Percentiles rank a stretch among this genome's conserved stretches.
Conservation (phyloP, 768 basidiomycete genomes). For the Tulasnella sp. region DNA sequence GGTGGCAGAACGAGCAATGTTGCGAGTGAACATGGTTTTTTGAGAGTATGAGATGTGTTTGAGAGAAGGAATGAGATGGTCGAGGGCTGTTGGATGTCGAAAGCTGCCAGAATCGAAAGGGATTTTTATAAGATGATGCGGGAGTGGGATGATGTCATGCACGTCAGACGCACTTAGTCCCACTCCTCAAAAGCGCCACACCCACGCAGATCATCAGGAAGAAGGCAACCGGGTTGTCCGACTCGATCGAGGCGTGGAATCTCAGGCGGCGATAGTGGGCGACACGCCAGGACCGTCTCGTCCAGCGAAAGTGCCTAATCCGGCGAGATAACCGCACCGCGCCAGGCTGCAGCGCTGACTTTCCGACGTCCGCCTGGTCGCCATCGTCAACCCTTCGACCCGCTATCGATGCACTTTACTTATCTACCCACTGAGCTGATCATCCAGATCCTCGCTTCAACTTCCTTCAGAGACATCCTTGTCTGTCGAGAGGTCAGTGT, state of each 20-base stretch:
- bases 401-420: neutral
- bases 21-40: conserved; percentile 6
- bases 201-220: neutral
- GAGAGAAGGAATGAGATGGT: neutral
- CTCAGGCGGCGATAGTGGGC: too few relatives aligned
- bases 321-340: neutral
- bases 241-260: too few relatives aligned
- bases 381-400: neutral
- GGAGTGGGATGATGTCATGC: neutral
- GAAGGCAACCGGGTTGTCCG: too few relatives aligned
- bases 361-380: neutral
- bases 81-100: neutral
- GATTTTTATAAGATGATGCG: neutral
- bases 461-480: neutral
- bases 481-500: neutral
- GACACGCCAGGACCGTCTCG: too few relatives aligned
- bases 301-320: neutral
- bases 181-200: neutral
- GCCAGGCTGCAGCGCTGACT: neutral
- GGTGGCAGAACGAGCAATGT: conserved; percentile 10
- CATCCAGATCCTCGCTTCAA: neutral
- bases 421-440: neutral
- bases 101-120: neutral
- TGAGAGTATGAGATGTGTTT: neutral
- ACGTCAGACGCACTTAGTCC: neutral